Percentiles rank a stretch among this genome's conserved stretches.
Conservation (phyloP, 192 early-diverging fungal species). For the Entomortierella parvispora region DNA sequence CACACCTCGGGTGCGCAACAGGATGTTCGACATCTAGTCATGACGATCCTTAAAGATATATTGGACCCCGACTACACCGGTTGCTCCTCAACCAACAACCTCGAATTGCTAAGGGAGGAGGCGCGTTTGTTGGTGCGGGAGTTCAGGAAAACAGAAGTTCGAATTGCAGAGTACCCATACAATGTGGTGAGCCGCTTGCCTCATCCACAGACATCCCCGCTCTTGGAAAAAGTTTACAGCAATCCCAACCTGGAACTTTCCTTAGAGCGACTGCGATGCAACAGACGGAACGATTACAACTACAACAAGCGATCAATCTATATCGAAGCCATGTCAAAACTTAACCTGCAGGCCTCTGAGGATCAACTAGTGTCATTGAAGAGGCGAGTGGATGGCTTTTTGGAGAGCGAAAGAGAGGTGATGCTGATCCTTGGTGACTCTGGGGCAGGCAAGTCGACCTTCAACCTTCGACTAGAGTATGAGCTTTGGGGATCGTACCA, state of each 20-base stretch:
- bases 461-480: neutral
- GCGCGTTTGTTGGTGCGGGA: too few relatives aligned
- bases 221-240: too few relatives aligned
- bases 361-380: neutral
- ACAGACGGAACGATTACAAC: neutral
- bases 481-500: neutral
- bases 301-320: neutral
- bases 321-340: neutral
- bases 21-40: neutral
- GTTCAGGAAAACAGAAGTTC: too few relatives aligned
- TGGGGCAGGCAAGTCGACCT: slow-evolving; percentile 1
- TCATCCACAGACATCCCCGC: too few relatives aligned
- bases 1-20: neutral
- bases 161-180: too few relatives aligned
- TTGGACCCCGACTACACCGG: too few relatives aligned
- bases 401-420: neutral
- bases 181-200: too few relatives aligned
- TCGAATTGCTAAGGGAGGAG: too few relatives aligned
- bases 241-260: neutral
- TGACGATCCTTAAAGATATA: neutral
- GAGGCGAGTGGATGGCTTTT: neutral
- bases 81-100: too few relatives aligned
- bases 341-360: neutral
- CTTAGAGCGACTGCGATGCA: neutral
- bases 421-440: slow-evolving; percentile 1